Conservation (phyloP, 805 yeast genomes). For the Yarrowia sp. region DNA sequence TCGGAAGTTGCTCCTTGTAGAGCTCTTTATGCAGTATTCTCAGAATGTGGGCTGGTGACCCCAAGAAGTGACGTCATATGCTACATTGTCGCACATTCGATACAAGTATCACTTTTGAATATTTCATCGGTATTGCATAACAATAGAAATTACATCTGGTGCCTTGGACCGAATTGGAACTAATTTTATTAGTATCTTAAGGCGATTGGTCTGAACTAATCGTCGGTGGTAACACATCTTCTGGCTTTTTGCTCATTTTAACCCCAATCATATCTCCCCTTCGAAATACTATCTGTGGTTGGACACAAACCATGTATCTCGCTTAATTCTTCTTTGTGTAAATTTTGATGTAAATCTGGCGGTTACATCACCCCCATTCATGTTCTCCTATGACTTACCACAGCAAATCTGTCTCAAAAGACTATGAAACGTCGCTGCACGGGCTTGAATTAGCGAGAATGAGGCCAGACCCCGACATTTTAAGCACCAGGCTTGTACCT, state of each 20-base stretch:
- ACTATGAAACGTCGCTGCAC: neutral
- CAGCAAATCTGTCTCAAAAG: neutral
- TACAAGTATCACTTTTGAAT: neutral
- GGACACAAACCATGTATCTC: neutral
- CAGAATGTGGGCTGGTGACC: neutral
- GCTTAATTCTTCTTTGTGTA: neutral
- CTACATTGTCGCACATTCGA: neutral
- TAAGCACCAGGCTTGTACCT: conserved; percentile 2
- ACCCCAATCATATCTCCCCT: neutral
- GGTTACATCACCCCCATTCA: neutral
- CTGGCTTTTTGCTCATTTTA: neutral
- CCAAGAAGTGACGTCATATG: neutral
- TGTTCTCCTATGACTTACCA: neutral
- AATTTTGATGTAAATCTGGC: neutral
- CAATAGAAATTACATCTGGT: conserved; percentile 1
- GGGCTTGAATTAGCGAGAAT: neutral
- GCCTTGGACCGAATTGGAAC: neutral
- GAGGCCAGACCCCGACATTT: conserved; percentile 1
- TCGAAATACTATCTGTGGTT: neutral
- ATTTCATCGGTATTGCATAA: conserved; percentile 9
- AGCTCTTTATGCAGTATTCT: too few relatives aligned
- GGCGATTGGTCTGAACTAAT: neutral
- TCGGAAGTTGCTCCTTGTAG: too few relatives aligned
- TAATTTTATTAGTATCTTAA: too few relatives aligned
- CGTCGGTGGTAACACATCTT: neutral